These are phyloP conservation scores for Pulveroboletus sp. DNA, from an alignment of 768 basidiomycete genomes.

Conservation along the genomic window DNA sequence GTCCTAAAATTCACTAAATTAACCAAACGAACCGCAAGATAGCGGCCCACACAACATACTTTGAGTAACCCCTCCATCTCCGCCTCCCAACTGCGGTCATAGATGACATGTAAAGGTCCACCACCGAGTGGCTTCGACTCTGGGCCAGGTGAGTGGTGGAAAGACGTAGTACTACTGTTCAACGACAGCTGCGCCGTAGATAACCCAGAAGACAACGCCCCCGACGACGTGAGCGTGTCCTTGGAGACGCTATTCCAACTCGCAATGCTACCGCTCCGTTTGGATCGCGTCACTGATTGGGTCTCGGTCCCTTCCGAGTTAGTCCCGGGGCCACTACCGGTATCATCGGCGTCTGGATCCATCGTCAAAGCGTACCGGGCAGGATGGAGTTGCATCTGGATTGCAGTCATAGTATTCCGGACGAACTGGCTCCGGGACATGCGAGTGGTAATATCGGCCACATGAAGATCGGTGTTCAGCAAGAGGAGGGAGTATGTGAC, in stretches of 20 bases:
- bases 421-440: constrained; percentile 95
- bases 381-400: constrained; percentile 73
- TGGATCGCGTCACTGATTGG: constrained; percentile 43
- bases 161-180: constrained; percentile 63
- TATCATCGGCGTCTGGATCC: constrained; percentile 65
- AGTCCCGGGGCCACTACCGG: constrained; percentile 51
- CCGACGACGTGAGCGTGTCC: constrained; percentile 47
- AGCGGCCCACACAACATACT: constrained; percentile 37
- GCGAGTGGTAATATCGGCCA: constrained; percentile 80
- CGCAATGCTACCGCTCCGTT: constrained; percentile 77
- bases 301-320: constrained; percentile 57
- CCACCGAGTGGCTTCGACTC: constrained; percentile 34
- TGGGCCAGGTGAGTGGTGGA: constrained; percentile 46
- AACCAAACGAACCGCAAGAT: constrained; percentile 1
- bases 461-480: constrained; percentile 95
- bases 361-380: constrained; percentile 49
- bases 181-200: constrained; percentile 35
- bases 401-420: constrained; percentile 82
- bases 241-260: constrained; percentile 79
- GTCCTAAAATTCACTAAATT: constrained; percentile 48
- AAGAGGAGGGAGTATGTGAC: constrained; percentile 89
- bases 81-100: constrained; percentile 72
- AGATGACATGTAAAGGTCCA: constrained; percentile 37
- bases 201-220: constrained; percentile 32
- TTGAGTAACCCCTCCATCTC: constrained; percentile 87